Evolutionary conservation across 2,329 filamentous ascomycete species (phyloP).

Genomic region (Exophiala sp.): DNA sequence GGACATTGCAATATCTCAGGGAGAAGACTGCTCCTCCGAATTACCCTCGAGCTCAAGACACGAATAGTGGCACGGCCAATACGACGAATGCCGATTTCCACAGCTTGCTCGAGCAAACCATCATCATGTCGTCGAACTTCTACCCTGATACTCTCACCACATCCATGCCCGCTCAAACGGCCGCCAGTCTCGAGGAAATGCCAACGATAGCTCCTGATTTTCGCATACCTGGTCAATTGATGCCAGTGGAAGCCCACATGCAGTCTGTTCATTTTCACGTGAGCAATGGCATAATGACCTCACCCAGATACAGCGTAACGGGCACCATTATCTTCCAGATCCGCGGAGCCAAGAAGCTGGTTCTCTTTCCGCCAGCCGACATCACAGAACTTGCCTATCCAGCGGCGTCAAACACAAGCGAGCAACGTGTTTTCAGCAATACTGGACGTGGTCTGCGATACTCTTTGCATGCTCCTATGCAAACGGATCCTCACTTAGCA

Average conservation of each 20-base stretch:
- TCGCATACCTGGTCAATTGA: conserved; percentile 60
- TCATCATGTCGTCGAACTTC: background rate
- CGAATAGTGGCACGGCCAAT: conserved; percentile 57
- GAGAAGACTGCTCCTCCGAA: background rate
- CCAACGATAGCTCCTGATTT: conserved; percentile 68
- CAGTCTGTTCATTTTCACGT: conserved; percentile 78
- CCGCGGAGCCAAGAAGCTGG: conserved; percentile 65
- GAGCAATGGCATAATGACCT: conserved; percentile 76
- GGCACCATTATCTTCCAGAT: conserved; percentile 83
- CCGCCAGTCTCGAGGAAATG: background rate
- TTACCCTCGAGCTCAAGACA: background rate
- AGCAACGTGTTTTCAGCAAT: conserved; percentile 54
- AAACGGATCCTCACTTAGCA: conserved; percentile 65
- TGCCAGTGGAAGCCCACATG: conserved; percentile 54
- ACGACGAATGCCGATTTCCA: conserved; percentile 64
- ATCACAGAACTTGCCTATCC: conserved; percentile 66
- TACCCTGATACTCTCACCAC: background rate
- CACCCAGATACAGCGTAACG: conserved; percentile 86
- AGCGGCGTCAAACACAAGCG: conserved; percentile 66
- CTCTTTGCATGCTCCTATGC: conserved; percentile 56
- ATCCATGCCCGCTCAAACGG: background rate
- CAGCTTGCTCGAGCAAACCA: conserved; percentile 64
- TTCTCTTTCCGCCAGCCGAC: conserved; percentile 76
- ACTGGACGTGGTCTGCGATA: conserved; percentile 24
- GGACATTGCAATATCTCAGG: conserved; percentile 71